Evolutionary conservation across 164 flowering plant species (phyloP).

Genomic region (Litsea cubeba): DNA sequence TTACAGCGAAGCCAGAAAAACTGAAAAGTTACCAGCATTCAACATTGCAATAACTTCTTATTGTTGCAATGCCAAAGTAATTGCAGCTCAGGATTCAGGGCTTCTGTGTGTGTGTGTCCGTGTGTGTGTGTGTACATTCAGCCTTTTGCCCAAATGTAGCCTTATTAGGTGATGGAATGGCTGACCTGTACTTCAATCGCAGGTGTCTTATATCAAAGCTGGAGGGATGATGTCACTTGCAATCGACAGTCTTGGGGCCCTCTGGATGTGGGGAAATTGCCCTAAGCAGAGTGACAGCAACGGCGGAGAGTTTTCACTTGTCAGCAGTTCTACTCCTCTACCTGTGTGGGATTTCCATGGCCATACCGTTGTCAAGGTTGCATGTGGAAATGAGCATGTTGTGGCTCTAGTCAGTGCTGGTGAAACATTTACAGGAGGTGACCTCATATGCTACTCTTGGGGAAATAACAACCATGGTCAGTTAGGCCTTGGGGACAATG

Average conservation of each 20-base stretch:
- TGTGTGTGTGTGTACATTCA: no score
- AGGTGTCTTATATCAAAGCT: slow-evolving; percentile 67
- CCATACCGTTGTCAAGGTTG: slow-evolving; percentile 80
- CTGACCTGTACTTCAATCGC: slow-evolving; percentile 9
- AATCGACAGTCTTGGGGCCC: slow-evolving; percentile 66
- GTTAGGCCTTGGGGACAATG: slow-evolving; percentile 71
- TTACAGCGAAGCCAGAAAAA: background rate
- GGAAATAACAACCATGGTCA: slow-evolving; percentile 81
- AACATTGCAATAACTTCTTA: background rate
- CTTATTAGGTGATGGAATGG: background rate
- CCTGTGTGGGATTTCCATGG: slow-evolving; percentile 77
- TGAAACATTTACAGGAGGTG: slow-evolving; percentile 48
- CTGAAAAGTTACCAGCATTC: background rate
- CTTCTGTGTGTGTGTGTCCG: no score
- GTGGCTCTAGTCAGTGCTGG: slow-evolving; percentile 74
- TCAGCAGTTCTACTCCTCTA: slow-evolving; percentile 41
- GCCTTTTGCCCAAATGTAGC: background rate
- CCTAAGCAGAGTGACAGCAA: slow-evolving; percentile 33
- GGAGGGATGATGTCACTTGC: slow-evolving; percentile 95
- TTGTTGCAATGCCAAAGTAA: no score
- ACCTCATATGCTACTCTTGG: slow-evolving; percentile 76
- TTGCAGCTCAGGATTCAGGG: background rate
- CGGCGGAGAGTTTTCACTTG: slow-evolving; percentile 38
- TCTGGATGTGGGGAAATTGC: slow-evolving; percentile 95
- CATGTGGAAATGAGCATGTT: slow-evolving; percentile 90